Evolutionary conservation across 1,284 basidiomycete genomes (phyloP).

Genomic region (Violaceomyces palustris): DNA sequence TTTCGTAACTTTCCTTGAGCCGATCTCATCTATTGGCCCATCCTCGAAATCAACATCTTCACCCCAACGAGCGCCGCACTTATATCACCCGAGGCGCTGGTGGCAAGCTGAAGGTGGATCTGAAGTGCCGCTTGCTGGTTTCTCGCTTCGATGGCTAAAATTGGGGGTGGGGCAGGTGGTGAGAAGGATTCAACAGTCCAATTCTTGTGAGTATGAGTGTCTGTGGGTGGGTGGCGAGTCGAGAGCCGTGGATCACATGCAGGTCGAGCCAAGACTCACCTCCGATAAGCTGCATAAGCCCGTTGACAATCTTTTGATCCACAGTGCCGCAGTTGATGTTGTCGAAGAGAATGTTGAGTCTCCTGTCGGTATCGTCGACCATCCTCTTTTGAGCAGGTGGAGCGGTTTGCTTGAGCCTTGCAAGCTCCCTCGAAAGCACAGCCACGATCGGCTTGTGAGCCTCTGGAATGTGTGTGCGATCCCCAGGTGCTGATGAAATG

Average conservation of each 20-base stretch:
- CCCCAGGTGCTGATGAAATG: conserved; percentile 74
- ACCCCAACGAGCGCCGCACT: conserved; percentile 43
- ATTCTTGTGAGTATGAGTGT: not conserved
- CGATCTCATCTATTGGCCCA: conserved; percentile 3
- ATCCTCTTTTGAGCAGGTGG: conserved; percentile 77
- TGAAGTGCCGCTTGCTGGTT: conserved; percentile 44
- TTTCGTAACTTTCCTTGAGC: too few relatives aligned
- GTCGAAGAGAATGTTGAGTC: conserved; percentile 82
- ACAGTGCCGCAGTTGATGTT: conserved; percentile 84
- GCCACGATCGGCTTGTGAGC: conserved; percentile 65
- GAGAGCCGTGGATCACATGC: not conserved
- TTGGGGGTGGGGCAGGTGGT: conserved; percentile 1
- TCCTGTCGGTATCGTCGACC: conserved; percentile 79
- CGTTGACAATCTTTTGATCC: conserved; percentile 35
- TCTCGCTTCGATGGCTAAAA: conserved; percentile 40
- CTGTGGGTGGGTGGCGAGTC: not conserved
- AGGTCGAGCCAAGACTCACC: conserved; percentile 12
- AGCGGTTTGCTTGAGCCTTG: conserved; percentile 24
- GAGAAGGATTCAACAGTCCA: conserved; percentile 6
- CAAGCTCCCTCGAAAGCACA: conserved; percentile 30
- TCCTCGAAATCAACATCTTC: conserved; percentile 46
- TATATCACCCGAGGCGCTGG: conserved; percentile 43
- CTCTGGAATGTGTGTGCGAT: conserved; percentile 82
- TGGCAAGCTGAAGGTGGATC: conserved; percentile 46
- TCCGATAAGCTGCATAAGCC: conserved; percentile 48